Percentiles rank a stretch among this genome's conserved stretches.
These are phyloP conservation scores for Mortierella sp. DNA, from an alignment of 371 early-diverging fungal species.

Conservation along the genomic window DNA sequence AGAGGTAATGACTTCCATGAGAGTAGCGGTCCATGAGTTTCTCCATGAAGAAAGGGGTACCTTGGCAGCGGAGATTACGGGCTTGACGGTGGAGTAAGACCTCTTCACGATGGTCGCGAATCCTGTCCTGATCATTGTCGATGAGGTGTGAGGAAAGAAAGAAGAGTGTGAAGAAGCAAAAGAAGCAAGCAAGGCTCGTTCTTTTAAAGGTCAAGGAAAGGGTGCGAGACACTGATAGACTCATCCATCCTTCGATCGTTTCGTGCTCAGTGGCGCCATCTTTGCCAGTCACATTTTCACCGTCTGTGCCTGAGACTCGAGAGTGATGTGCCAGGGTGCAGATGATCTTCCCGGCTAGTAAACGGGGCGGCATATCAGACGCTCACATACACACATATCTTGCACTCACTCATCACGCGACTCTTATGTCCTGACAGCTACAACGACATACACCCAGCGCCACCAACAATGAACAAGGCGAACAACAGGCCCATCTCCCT, in stretches of 20 bases:
- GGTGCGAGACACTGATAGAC: neutral
- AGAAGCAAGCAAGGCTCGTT: neutral
- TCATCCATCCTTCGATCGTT: slow-evolving; percentile 4
- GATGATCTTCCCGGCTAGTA: too few species aligned
- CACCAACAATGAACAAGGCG: too few species aligned
- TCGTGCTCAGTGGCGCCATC: slow-evolving; percentile 18
- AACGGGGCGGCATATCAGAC: too few species aligned
- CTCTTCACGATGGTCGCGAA: slow-evolving; percentile 59
- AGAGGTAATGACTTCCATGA: neutral
- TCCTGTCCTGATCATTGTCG: slow-evolving; percentile 44
- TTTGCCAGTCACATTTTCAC: slow-evolving; percentile 12
- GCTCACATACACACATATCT: too few species aligned
- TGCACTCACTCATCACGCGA: too few species aligned
- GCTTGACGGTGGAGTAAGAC: slow-evolving; percentile 63
- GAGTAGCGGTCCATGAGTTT: neutral
- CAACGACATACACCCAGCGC: too few species aligned
- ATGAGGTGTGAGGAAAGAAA: neutral
- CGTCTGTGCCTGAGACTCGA: neutral
- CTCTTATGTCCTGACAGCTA: too few species aligned
- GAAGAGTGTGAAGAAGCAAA: neutral
- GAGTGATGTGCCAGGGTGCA: neutral
- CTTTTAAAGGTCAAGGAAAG: neutral
- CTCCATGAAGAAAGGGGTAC: slow-evolving; percentile 14
- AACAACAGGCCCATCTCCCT: too few species aligned
- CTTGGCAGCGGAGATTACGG: slow-evolving; percentile 57